Conservation (phyloP, 2,329 filamentous ascomycete genomes). For the Tricladium varicosporioides region DNA sequence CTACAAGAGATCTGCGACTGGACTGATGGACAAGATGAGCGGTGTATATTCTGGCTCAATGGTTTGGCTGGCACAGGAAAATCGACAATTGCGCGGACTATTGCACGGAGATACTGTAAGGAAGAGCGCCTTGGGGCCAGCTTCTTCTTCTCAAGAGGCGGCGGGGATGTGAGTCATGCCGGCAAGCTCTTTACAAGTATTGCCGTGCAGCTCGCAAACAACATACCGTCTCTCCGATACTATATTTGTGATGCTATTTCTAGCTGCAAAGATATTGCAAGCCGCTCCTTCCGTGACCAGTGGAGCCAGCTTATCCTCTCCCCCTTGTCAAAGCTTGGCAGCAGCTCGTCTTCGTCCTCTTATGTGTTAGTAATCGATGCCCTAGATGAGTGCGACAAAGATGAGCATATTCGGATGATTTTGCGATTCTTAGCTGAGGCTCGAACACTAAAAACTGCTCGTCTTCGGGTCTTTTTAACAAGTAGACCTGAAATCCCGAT, state of each 20-base stretch:
- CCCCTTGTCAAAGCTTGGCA: constrained; percentile 34
- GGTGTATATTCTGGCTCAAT: constrained; percentile 34
- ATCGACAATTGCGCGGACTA: too few species aligned
- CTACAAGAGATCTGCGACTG: constrained; percentile 25
- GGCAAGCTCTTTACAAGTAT: too few species aligned
- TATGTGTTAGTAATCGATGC: constrained; percentile 32
- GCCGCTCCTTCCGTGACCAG: constrained; percentile 40
- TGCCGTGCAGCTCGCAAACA: constrained; percentile 5
- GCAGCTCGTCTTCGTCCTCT: not conserved
- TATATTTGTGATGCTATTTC: constrained; percentile 11
- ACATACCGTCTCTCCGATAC: not conserved
- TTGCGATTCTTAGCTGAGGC: constrained; percentile 11
- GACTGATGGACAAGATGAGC: constrained; percentile 13
- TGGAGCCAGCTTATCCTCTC: constrained; percentile 41
- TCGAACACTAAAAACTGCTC: constrained; percentile 9
- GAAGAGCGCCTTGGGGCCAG: not conserved
- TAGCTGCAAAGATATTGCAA: constrained; percentile 8
- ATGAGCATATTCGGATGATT: constrained; percentile 15
- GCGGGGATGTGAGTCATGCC: too few species aligned
- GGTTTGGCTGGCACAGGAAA: constrained; percentile 23
- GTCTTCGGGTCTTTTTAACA: constrained; percentile 29
- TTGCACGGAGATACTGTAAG: too few species aligned
- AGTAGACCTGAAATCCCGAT: constrained; percentile 30
- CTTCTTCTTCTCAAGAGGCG: too few species aligned
- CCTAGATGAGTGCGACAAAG: constrained; percentile 31